phyloP scores from a whole-genome alignment of 805 yeast species.

The Kodamaea laetipori region DNA sequence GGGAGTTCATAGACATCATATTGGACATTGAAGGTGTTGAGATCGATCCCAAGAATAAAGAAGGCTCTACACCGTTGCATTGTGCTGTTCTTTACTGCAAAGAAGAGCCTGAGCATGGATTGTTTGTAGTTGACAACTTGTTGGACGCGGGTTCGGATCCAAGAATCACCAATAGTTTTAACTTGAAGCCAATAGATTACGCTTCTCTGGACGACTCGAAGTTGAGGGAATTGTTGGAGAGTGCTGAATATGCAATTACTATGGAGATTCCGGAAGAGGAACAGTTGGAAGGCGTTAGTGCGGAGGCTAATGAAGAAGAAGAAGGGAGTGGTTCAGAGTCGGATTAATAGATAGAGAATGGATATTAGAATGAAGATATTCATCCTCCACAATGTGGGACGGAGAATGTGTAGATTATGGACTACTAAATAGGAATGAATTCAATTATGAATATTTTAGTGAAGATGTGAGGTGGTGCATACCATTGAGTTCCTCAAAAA shows the following conservation, averaged over 20 bases:
- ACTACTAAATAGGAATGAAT: background rate
- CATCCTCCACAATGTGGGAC: too few relatives aligned
- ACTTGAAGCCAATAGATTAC: conserved; percentile 75
- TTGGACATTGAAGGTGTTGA: conserved; percentile 90
- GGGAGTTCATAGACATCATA: conserved; percentile 79
- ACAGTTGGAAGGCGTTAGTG: conserved; percentile 27
- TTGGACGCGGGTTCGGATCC: conserved; percentile 93
- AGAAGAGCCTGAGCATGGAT: conserved; percentile 84
- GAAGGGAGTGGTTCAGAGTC: conserved; percentile 38
- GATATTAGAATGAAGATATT: background rate
- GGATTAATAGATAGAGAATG: conserved; percentile 1
- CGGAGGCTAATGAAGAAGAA: conserved; percentile 34
- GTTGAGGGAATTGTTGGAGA: conserved; percentile 65
- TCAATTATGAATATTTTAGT: too few relatives aligned
- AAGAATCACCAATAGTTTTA: conserved; percentile 43
- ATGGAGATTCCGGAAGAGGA: conserved; percentile 34
- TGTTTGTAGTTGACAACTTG: conserved; percentile 73
- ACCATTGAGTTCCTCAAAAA: too few relatives aligned
- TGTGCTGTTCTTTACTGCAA: conserved; percentile 74
- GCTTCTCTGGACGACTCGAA: conserved; percentile 55
- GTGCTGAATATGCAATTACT: conserved; percentile 76
- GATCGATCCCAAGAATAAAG: conserved; percentile 76
- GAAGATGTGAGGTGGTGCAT: too few relatives aligned
- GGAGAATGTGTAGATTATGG: background rate
- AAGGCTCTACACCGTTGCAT: conserved; percentile 90